Evolutionary conservation across 2,329 filamentous ascomycete genomes (phyloP).

Genomic region (Corniculantispora saksenae): DNA sequence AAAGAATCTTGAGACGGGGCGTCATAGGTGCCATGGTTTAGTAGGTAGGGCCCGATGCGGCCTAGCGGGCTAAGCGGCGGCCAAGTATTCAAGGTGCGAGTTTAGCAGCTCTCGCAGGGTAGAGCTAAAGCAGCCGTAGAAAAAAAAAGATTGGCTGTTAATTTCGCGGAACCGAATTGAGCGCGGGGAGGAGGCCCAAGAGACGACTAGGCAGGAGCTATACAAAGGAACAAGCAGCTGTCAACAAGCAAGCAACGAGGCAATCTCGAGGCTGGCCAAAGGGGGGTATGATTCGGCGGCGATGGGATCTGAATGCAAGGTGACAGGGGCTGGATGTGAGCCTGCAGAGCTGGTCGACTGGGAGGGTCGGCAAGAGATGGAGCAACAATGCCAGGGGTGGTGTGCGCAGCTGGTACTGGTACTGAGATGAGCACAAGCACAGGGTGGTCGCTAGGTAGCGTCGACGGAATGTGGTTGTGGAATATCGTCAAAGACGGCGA

Average conservation of each 20-base stretch:
- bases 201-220: background rate
- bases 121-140: constrained; percentile 3
- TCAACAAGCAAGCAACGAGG: constrained; percentile 9
- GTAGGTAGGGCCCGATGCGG: constrained; percentile 38
- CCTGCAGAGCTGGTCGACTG: constrained; percentile 14
- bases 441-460: constrained; percentile 10
- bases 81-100: constrained; percentile 15
- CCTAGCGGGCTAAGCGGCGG: constrained; percentile 29
- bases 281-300: constrained; percentile 14
- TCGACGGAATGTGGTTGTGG: constrained; percentile 12
- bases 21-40: constrained; percentile 59
- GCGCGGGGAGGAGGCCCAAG: background rate
- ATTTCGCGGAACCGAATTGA: background rate
- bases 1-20: constrained; percentile 61
- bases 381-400: constrained; percentile 6
- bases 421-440: constrained; percentile 4
- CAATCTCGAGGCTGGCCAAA: constrained; percentile 1
- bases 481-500: constrained; percentile 9
- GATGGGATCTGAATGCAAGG: constrained; percentile 17
- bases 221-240: background rate
- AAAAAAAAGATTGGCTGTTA: background rate
- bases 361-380: constrained; percentile 17
- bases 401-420: background rate
- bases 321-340: constrained; percentile 17
- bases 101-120: constrained; percentile 1